A percentile compares a stretch with the other conserved stretches of the same genome.
Evolutionary conservation across 495 filamentous ascomycete species (phyloP).

Genomic region (Pyronema omphalodes): DNA sequence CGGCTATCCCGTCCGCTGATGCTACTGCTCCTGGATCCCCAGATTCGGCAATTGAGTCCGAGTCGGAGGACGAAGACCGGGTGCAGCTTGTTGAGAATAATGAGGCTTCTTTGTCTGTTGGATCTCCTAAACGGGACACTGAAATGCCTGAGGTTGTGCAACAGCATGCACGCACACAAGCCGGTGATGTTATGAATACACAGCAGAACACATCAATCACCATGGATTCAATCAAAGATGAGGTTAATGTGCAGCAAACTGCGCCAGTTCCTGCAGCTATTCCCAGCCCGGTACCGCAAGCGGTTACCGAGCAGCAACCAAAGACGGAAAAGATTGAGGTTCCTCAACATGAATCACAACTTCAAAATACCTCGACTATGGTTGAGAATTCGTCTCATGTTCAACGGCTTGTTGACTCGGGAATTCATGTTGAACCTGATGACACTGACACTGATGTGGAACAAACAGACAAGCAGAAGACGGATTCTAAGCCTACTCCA

Average conservation of each 20-base stretch:
- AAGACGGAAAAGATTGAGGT: not conserved
- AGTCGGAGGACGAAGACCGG: constrained; percentile 15
- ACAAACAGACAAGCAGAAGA: too few species aligned
- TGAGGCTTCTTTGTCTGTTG: constrained; percentile 2
- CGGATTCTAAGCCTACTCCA: not conserved
- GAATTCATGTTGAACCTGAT: not conserved
- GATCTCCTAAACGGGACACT: constrained; percentile 3
- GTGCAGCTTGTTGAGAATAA: constrained; percentile 19
- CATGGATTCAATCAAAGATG: too few species aligned
- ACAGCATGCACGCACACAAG: too few species aligned
- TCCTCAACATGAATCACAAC: not conserved
- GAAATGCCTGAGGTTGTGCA: not conserved
- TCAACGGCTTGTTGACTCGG: not conserved
- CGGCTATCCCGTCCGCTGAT: not conserved
- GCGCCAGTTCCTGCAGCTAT: too few species aligned
- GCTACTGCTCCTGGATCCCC: not conserved
- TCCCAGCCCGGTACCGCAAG: not conserved
- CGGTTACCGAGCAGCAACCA: not conserved
- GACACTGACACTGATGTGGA: not conserved
- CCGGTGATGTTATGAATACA: not conserved
- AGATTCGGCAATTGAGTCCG: not conserved
- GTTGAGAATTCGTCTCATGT: not conserved
- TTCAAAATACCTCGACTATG: not conserved
- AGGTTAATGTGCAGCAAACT: too few species aligned
- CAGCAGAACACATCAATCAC: not conserved